These are phyloP conservation scores for Exserohilum turcica DNA, from an alignment of 2,329 filamentous ascomycete species.

Conservation along the genomic window DNA sequence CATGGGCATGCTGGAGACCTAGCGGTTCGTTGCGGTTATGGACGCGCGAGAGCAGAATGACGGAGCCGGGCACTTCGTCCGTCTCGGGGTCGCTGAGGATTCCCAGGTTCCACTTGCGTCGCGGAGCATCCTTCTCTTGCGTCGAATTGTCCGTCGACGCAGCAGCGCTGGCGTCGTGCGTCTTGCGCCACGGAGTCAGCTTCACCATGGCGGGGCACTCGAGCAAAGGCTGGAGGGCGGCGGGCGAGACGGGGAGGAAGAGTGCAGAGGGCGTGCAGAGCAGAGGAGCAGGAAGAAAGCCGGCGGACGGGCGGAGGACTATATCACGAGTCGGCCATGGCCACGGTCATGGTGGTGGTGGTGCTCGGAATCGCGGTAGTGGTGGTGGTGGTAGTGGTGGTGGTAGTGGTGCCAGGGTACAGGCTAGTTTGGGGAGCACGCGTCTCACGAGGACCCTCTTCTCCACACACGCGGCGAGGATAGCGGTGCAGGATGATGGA, in stretches of 20 bases:
- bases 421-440: conserved; percentile 8
- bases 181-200: conserved; percentile 24
- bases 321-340: conserved; percentile 1
- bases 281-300: neutral
- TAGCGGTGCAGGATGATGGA: conserved; percentile 17
- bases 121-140: conserved; percentile 12
- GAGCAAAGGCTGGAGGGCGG: too few species aligned
- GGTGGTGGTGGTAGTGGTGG: too few species aligned
- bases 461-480: conserved; percentile 4
- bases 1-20: conserved; percentile 67
- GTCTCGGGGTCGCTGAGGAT: conserved; percentile 81
- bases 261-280: neutral
- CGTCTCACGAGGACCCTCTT: conserved; percentile 16
- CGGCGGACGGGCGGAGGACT: neutral
- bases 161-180: conserved; percentile 11
- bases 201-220: conserved; percentile 22
- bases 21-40: conserved; percentile 66
- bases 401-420: neutral
- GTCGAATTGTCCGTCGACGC: conserved; percentile 5
- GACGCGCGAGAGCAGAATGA: conserved; percentile 62
- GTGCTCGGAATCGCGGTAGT: too few species aligned
- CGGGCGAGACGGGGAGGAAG: neutral
- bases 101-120: conserved; percentile 65
- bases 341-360: too few species aligned
- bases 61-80: conserved; percentile 80